phyloP scores from a whole-genome alignment of 2,329 filamentous ascomycete genomes.

The Diaporthe sp. region DNA sequence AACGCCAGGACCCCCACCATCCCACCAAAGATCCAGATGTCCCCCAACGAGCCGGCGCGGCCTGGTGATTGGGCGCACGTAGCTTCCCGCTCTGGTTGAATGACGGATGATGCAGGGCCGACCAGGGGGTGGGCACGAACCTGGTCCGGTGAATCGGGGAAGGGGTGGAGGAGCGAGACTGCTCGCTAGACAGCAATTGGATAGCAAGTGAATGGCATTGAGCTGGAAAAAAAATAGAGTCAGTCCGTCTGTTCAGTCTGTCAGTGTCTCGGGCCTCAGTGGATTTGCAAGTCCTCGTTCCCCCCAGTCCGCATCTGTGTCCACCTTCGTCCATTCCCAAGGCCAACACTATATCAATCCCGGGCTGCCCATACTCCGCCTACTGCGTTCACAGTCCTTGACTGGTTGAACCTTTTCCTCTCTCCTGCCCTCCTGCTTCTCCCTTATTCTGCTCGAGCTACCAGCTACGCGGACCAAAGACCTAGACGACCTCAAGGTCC shows the following conservation, averaged over 20 bases:
- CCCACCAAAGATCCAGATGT: slow-evolving; percentile 41
- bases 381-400: slow-evolving; percentile 12
- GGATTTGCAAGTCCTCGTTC: background rate
- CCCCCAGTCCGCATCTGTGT: slow-evolving; percentile 2
- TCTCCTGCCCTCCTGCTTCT: slow-evolving; percentile 2
- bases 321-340: background rate
- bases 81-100: slow-evolving; percentile 36
- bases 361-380: slow-evolving; percentile 14
- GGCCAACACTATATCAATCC: slow-evolving; percentile 27
- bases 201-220: background rate
- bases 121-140: slow-evolving; percentile 28
- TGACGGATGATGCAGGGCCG: slow-evolving; percentile 37
- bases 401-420: slow-evolving; percentile 30
- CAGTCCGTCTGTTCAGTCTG: slow-evolving; percentile 9
- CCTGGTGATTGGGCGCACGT: slow-evolving; percentile 35
- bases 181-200: background rate
- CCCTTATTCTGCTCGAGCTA: slow-evolving; percentile 22
- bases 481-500: slow-evolving; percentile 16
- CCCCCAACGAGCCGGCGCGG: slow-evolving; percentile 39
- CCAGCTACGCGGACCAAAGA: slow-evolving; percentile 18
- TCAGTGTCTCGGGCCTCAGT: slow-evolving; percentile 25
- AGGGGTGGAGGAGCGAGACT: slow-evolving; percentile 8
- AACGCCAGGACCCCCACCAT: slow-evolving; percentile 35
- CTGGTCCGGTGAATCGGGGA: slow-evolving; percentile 31
- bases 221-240: background rate